Conservation (phyloP, 1,139 yeast genomes). For the Pichia sp. region DNA sequence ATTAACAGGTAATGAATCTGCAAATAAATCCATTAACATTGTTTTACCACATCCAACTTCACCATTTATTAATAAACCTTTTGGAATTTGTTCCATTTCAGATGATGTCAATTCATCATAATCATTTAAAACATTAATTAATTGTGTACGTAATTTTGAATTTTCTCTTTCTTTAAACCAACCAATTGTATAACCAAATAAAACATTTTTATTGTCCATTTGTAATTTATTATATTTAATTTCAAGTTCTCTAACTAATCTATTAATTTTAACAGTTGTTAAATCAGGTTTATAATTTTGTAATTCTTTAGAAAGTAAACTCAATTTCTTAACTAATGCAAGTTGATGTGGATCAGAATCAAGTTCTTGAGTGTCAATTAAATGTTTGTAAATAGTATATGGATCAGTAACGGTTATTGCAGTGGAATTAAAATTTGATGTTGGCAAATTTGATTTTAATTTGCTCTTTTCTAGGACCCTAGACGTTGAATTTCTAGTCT, state of each 20-base stretch:
- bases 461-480: constrained; percentile 5
- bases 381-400: constrained; percentile 47
- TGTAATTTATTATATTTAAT: constrained; percentile 24
- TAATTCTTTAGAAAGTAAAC: constrained; percentile 23
- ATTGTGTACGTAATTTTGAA: constrained; percentile 23
- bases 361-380: constrained; percentile 45
- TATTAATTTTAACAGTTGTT: constrained; percentile 41
- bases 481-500: no score
- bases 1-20: constrained; percentile 54
- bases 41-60: constrained; percentile 77
- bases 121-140: constrained; percentile 49
- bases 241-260: constrained; percentile 45
- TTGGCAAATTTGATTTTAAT: neutral
- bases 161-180: constrained; percentile 19
- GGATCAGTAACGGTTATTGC: constrained; percentile 58
- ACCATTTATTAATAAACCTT: constrained; percentile 61
- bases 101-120: constrained; percentile 49
- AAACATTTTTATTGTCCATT: constrained; percentile 7
- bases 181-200: constrained; percentile 16
- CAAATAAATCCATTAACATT: constrained; percentile 68
- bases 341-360: constrained; percentile 53
- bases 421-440: constrained; percentile 3
- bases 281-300: constrained; percentile 58
- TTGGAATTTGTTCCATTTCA: constrained; percentile 48
- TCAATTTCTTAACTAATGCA: constrained; percentile 13